These are phyloP conservation scores for Aegilops bicornis DNA, from an alignment of 176 grass and related monocot genomes.

Conservation along the genomic window DNA sequence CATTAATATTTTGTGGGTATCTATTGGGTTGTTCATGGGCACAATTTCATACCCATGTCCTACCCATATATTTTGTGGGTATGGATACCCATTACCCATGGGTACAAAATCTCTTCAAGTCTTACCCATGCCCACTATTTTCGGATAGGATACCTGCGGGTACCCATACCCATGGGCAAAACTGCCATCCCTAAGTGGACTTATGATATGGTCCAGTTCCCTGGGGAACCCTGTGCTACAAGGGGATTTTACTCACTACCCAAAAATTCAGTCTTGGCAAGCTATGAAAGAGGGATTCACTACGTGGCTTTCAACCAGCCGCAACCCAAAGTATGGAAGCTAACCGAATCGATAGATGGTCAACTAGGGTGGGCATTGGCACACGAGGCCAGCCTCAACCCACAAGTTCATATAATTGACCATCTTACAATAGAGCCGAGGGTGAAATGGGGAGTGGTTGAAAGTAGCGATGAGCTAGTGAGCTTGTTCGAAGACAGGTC, in stretches of 20 bases:
- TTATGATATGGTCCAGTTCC: background rate
- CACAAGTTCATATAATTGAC: background rate
- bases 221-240: background rate
- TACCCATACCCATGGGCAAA: too few species aligned
- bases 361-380: background rate
- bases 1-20: too few species aligned
- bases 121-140: too few species aligned
- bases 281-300: background rate
- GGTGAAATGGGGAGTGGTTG: background rate
- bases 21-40: too few species aligned
- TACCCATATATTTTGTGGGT: too few species aligned
- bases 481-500: background rate
- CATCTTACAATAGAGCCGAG: background rate
- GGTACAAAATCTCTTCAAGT: too few species aligned
- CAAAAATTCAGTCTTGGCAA: background rate
- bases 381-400: background rate
- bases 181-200: background rate
- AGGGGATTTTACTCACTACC: background rate
- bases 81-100: too few species aligned
- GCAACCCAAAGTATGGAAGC: background rate
- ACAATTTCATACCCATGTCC: too few species aligned
- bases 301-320: background rate
- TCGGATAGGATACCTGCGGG: too few species aligned
- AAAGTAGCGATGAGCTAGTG: background rate
- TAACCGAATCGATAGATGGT: background rate